A percentile compares a stretch with the other conserved stretches of the same genome.
Conservation (phyloP, 164 flowering plant species). For the Buxus sempervirens region DNA sequence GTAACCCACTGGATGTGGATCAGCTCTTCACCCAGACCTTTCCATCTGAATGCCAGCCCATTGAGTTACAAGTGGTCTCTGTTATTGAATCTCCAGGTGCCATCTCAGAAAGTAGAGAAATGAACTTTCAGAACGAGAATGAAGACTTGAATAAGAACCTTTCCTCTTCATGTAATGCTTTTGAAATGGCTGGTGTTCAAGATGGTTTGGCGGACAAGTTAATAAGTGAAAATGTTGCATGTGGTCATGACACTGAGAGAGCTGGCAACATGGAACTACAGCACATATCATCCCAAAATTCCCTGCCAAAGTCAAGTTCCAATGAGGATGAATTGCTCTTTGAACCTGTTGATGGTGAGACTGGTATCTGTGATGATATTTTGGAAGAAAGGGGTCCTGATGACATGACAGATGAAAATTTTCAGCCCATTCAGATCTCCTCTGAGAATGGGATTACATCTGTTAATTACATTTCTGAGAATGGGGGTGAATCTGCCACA, state of each 20-base stretch:
- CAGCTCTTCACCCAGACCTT: constrained; percentile 3
- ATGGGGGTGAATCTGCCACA: not conserved
- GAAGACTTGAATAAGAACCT: not conserved
- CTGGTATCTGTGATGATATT: not conserved
- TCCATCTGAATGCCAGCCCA: constrained; percentile 2
- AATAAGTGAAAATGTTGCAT: not conserved
- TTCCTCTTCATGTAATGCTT: no score
- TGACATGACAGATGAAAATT: not conserved
- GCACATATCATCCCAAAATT: not conserved
- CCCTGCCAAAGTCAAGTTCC: not conserved
- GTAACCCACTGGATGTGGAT: not conserved
- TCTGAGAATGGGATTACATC: not conserved
- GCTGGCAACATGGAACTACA: not conserved
- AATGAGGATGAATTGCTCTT: not conserved
- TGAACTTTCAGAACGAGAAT: constrained; percentile 1
- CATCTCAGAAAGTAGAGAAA: constrained; percentile 8
- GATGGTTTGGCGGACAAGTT: not conserved
- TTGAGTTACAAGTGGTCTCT: constrained; percentile 5
- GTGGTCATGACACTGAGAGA: not conserved
- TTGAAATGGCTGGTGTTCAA: not conserved
- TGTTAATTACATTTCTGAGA: not conserved
- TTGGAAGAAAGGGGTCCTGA: not conserved
- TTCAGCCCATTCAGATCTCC: not conserved
- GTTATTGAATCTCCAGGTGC: constrained; percentile 5
- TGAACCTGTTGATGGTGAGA: constrained; percentile 4